Evolutionary conservation across 768 basidiomycete species (phyloP), one percentile per base, ranked within the genome.

Genomic region (Mycena amicta): DNA sequence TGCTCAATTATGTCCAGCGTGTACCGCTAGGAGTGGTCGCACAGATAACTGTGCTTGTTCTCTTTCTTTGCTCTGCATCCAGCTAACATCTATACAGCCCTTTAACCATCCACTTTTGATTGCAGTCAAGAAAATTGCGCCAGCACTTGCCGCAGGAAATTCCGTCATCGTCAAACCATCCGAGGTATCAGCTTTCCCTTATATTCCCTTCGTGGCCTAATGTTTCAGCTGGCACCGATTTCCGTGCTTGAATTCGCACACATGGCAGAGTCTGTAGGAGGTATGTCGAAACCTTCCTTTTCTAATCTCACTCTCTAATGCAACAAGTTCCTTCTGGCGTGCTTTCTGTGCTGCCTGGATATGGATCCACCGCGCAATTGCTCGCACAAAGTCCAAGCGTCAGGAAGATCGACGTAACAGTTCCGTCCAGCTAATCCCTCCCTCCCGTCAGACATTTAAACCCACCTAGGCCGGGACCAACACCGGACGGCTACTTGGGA

Each of bases 51-150:
- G 92, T 91, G 56, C n/a, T n/a, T n/a, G n/a, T n/a, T n/a, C n/a
- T n/a, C n/a, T n/a, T n/a, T n/a, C n/a, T n/a, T n/a, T n/a, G n/a
- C n/a, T n/a, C n/a, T n/a, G n/a, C n/a, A n/a, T n/a, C n/a, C n/a
- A n/a, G n/a, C n/a, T n/a, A n/a, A n/a, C n/a, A n/a, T n/a, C n/a
- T n/a, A n/a, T 12, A 31, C 60, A 92, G 89, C 90, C 92, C 2
- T 94, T 93, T 71, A 95, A 95, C 64, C 92, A 95, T 63, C 93
- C 93, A 1, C 75, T 95, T n/a, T 71, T 95, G 31, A 95, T 95
- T 60, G 90, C 91, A 2, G 70, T 94, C 53, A 95, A 95, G 78
- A 95, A 95, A 73, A 88, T 94, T 54, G 90, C 88, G 0, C 90
- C 90, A 4, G 92, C 90, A 1, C 75, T 94, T 26, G 92, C 92